Conservation (phyloP, 495 filamentous ascomycete species). For the Podospora didyma region DNA sequence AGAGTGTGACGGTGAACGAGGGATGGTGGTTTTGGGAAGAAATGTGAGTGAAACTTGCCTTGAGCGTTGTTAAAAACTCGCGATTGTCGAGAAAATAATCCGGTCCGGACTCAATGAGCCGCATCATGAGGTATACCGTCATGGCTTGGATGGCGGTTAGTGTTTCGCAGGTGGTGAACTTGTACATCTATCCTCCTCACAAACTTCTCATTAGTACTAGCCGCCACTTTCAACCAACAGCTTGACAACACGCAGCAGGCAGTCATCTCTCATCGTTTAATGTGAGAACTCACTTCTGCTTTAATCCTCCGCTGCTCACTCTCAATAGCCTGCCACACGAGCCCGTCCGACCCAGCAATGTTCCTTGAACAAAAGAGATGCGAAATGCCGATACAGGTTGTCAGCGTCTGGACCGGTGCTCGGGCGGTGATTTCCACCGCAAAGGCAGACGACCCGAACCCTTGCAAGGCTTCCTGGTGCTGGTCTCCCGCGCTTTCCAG, state of each 20-base stretch:
- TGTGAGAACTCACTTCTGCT: background rate
- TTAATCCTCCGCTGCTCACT: background rate
- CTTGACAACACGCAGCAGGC: no score
- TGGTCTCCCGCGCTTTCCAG: background rate
- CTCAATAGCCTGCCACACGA: constrained; percentile 1
- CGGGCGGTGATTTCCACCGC: background rate
- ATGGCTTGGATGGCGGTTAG: constrained; percentile 6
- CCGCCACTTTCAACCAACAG: no score
- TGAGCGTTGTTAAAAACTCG: no score
- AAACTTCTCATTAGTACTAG: no score
- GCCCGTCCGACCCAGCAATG: background rate
- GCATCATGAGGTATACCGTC: constrained; percentile 9
- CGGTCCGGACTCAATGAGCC: constrained; percentile 3
- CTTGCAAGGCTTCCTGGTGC: no score
- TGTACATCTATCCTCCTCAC: background rate
- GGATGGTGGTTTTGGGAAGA: no score
- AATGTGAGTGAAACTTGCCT: no score
- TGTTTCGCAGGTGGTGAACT: background rate
- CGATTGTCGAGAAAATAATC: constrained; percentile 2
- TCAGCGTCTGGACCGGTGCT: background rate
- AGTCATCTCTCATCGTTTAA: no score
- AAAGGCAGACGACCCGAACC: background rate
- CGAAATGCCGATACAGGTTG: background rate
- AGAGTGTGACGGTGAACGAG: no score
- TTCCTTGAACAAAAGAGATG: background rate